These are phyloP conservation scores for Oenanthe javanica DNA, from an alignment of 140 eudicot species.

Conservation along the genomic window DNA sequence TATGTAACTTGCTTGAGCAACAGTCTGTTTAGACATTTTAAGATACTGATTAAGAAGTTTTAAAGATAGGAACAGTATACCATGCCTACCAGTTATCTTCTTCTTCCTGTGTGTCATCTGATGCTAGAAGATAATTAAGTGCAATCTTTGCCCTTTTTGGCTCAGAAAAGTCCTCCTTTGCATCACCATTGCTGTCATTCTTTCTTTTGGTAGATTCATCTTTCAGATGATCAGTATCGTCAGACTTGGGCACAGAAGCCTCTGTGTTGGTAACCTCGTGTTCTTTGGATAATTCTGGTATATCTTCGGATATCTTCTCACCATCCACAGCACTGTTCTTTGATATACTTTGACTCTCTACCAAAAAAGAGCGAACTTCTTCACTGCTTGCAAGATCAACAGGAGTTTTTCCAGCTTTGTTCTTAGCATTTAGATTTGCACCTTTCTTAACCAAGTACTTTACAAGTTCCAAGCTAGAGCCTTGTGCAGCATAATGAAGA, in stretches of 20 bases:
- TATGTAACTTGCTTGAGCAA: not conserved
- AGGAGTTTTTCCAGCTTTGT: slow-evolving; percentile 81
- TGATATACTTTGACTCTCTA: slow-evolving; percentile 27
- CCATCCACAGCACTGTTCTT: slow-evolving; percentile 21
- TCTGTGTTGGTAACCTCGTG: slow-evolving; percentile 10
- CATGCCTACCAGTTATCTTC: slow-evolving; percentile 27
- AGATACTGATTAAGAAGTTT: not conserved
- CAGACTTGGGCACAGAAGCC: slow-evolving; percentile 5
- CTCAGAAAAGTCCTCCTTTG: slow-evolving; percentile 19
- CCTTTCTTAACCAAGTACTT: slow-evolving; percentile 85
- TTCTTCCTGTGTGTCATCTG: slow-evolving; percentile 78
- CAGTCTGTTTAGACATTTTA: not conserved
- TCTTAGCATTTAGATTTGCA: slow-evolving; percentile 46
- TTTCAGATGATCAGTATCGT: slow-evolving; percentile 25
- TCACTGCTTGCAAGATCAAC: slow-evolving; percentile 64
- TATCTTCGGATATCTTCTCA: slow-evolving; percentile 28
- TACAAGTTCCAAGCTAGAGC: slow-evolving; percentile 67
- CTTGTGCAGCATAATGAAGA: slow-evolving; percentile 91
- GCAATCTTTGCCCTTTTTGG: slow-evolving; percentile 67
- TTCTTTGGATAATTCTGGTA: slow-evolving; percentile 18
- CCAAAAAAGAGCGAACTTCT: slow-evolving; percentile 47
- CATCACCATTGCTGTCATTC: slow-evolving; percentile 26
- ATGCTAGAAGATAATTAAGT: slow-evolving; percentile 64
- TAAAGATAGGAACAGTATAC: not conserved
- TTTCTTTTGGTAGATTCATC: slow-evolving; percentile 60